Base-by-base conservation (phyloP, 1,284 basidiomycete genomes). In the Cutaneotrichosporon sp. region DNA sequence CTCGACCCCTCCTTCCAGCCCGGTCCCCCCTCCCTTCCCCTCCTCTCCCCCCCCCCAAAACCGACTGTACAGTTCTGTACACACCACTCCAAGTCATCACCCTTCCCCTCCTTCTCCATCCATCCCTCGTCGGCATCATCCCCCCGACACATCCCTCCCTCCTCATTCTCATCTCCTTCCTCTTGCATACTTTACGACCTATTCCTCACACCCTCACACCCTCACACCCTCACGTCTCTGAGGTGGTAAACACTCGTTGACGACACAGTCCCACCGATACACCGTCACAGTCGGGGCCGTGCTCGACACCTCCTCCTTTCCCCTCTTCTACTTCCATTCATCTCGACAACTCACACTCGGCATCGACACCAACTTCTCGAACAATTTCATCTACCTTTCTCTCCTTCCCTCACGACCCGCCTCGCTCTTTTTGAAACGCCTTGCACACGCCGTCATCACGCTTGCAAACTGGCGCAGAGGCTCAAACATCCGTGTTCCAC, bases 321-420 rank as follows among this genome's bases (percentile, higher is more conserved):
- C 6, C 31, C 49, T 51, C 49, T 31, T 30, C 49, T 7, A 26
- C 22, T 18, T 21, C 30, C 18, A 16, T n/a, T 46, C 42, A 46
- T 46, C 42, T 18, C 18, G 18, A n/a, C 42, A 16, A n/a, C 42
- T n/a, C 42, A 18, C 42, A 46, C 42, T 18, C 42, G 42, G 42
- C 40, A 5, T 55, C 34, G 36, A 30, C 34, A 42, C 42, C 38
- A 57, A 32, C 18, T 49, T 55, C 11, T 50, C 56, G 36, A 47
- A 56, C 46, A 14, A 22, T 56, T 40, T 30, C 7, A 31, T 26
- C 30, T 26, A 50, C 59, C 34, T 49, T 30, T 32, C 38, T 56
- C 46, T 34, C 32, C 53, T 50, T 40, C 34, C 52, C 49, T 42
- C 26, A 34, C 58, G 58, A 42, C 55, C 53, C 40, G 53, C 46